A percentile compares a stretch with the other conserved stretches of the same genome.
Evolutionary conservation across 306 rosid species (phyloP).

Genomic region (Fragaria ananassa): DNA sequence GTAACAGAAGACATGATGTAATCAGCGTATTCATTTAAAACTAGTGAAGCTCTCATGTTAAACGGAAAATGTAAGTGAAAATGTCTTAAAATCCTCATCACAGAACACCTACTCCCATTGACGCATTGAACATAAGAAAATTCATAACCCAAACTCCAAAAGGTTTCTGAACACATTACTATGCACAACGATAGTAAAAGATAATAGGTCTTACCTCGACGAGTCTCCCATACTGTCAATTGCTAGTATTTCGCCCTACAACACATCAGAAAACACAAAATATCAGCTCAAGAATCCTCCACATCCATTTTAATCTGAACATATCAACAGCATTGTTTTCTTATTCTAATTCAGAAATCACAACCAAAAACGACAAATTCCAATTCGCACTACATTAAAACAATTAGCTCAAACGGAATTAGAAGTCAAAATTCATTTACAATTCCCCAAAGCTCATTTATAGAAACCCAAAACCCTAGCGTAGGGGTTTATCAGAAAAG

Average conservation of each 20-base stretch:
- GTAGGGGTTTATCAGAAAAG: conserved; percentile 15
- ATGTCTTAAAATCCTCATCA: background rate
- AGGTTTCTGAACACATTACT: background rate
- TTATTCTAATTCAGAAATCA: background rate
- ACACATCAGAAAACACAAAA: background rate
- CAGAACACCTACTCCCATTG: background rate
- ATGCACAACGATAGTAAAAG: background rate
- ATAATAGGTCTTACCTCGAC: conserved; percentile 26
- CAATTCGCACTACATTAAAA: conserved; percentile 7
- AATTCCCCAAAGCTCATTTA: background rate
- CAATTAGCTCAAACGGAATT: background rate
- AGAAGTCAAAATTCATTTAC: background rate
- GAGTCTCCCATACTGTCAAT: conserved; percentile 31
- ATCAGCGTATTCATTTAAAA: background rate
- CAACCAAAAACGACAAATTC: background rate
- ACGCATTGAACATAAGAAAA: background rate
- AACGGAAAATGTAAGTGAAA: background rate
- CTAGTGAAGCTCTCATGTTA: background rate
- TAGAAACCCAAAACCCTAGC: conserved; percentile 10
- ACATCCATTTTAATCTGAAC: background rate
- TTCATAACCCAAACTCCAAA: background rate
- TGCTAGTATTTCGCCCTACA: conserved; percentile 16
- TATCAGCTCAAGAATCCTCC: background rate
- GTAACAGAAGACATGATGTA: background rate
- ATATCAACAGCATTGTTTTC: background rate